phyloP scores from a whole-genome alignment of 495 filamentous ascomycete genomes.

The Penicillium lividum region DNA sequence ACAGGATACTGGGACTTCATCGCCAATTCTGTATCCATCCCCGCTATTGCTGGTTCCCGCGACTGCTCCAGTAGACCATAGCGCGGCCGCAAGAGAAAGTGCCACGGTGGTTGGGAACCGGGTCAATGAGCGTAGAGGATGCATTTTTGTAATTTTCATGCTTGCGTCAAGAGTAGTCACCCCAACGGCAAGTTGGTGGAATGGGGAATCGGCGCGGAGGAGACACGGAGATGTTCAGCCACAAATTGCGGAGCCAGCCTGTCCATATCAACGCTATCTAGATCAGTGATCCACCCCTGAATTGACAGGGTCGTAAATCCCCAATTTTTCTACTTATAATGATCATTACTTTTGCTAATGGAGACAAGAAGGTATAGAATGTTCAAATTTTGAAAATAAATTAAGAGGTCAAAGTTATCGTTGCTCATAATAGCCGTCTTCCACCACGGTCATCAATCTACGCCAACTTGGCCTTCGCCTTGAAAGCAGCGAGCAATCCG shows the following conservation, averaged over 20 bases:
- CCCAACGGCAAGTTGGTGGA: conserved; percentile 19
- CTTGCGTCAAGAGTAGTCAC: not conserved
- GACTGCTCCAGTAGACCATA: conserved; percentile 27
- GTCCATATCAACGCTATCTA: conserved; percentile 9
- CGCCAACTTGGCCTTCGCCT: conserved; percentile 60
- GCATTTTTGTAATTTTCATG: conserved; percentile 14
- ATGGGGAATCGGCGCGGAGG: conserved; percentile 16
- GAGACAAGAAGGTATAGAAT: not conserved
- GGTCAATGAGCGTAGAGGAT: conserved; percentile 13
- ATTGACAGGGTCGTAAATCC: not conserved
- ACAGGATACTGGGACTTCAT: conserved; percentile 64
- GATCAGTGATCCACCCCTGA: conserved; percentile 1
- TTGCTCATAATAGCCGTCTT: conserved; percentile 30
- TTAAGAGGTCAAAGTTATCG: conserved; percentile 20
- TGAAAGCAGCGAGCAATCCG: conserved; percentile 85
- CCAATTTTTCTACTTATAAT: not conserved
- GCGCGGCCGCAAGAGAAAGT: conserved; percentile 22
- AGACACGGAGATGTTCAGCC: conserved; percentile 17
- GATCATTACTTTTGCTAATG: not conserved
- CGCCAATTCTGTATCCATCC: conserved; percentile 51
- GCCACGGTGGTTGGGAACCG: conserved; percentile 12
- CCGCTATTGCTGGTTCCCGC: conserved; percentile 44
- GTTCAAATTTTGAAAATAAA: conserved; percentile 7
- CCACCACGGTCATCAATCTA: conserved; percentile 24
- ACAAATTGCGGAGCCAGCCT: conserved; percentile 5